Base-by-base conservation (phyloP, 768 basidiomycete genomes). In the Lentinula raphanica region DNA sequence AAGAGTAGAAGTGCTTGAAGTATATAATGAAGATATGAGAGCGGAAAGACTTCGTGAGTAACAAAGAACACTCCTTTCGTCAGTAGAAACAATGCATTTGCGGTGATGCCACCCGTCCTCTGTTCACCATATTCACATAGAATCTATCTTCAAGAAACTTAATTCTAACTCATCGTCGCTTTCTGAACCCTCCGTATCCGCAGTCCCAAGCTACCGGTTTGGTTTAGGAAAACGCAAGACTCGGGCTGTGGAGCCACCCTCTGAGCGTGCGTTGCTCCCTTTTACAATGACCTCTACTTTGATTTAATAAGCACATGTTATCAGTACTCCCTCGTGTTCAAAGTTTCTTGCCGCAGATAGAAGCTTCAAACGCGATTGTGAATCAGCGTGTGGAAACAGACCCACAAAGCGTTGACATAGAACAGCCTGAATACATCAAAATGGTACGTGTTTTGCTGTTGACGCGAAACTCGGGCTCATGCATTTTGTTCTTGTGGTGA, bases 261-360 rank as follows among this genome's bases (percentile, higher is more conserved):
- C 73, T 56, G 81, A 82, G 61, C 74, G 84, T 84, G 65, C 55
- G 83, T 72, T 35, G 5, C 36, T 35, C 31, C 31, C 25, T 54
- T 31, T n/a, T 54, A 25, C 21, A 13, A 25, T 54, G 27, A 15
- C 13, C 3, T 11, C 36, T 3, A 3, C 32, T 45, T 25, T 46
- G 13, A 19, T 35, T 48, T 21, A 39, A 56, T 39, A 58, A 2
- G 29, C 7, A 12, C n/a, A n/a, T n/a, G n/a, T 55, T 25, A 23
- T n/a, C 61, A 90, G 88, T 90, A 19, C 72, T 91, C 5, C 75
- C 81, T 9, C 82, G 87, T 17, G 75, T 89, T 3, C 80, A 83
- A 66, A 79, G 82, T 0, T 90, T 90, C 65, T 78, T 90, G 5
- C 87, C 87, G 2, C 74, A 82, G 62, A 72, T 90, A 17, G 80